Base-by-base conservation (phyloP, 441 rosid species). In the Erodium texanum region DNA sequence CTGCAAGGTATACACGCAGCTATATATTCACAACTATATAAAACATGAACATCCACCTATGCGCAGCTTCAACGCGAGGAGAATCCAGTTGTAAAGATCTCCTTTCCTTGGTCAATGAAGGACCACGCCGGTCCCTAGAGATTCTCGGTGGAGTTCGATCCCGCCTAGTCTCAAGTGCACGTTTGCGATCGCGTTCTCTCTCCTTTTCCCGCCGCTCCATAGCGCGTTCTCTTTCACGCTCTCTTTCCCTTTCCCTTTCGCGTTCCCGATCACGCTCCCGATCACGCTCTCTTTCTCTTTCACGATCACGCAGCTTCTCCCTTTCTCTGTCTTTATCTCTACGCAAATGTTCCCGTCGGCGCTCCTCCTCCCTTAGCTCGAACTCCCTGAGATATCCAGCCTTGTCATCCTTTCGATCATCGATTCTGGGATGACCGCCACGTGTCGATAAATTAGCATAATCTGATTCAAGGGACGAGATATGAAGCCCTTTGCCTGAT, bases 11-110 rank as follows among this genome's bases (percentile, higher is more conserved):
- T 67, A 82, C 76, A 83, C 74, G 76, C 73, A 71, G 86, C 88
- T 75, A 84, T 68, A 87, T 66, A 84, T 92, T 88, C 83, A 87
- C 81, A 84, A 85, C 80, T 81, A 81, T 78, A 81, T 82, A 81
- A 83, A 84, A 81, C 87, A 86, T 90, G 87, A 82, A 85, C 87
- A 82, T 79, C 89, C 92, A 92, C 99, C 99, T 95, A 95, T 83
- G 87, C 66, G 86, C 81, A 80, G 82, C 81, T 80, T 95, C 99
- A 75, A 69, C 92, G 66, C 75, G 86, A 16, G 87, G 90, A 3
- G 93, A 84, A 79, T 90, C 96, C 73, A 87, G 89, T 64, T 86
- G 87, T 74, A 66, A 66, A 62, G 80, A 71, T 74, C 83, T 83
- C 48, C 78, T 83, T 68, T 89, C 96, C 83, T 82, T 87, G 8